A percentile compares a stretch with the other conserved stretches of the same genome.
These are phyloP conservation scores for Cylindrodendrum hubeiense DNA, from an alignment of 2,329 filamentous ascomycete genomes.

Conservation along the genomic window DNA sequence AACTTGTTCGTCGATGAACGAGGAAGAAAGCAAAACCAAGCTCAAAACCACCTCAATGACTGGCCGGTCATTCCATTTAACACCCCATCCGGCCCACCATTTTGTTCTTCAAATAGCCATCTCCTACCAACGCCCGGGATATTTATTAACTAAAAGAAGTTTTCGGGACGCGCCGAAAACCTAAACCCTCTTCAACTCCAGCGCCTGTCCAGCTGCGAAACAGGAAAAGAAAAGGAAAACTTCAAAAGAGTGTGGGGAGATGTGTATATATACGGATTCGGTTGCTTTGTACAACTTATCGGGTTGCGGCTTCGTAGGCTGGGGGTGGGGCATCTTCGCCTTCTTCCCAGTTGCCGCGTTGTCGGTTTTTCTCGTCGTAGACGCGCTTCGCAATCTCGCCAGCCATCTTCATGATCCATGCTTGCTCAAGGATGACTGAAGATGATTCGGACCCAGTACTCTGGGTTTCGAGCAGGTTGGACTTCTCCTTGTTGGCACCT, in stretches of 20 bases:
- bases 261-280: conserved; percentile 30
- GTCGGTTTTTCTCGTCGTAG: conserved; percentile 82
- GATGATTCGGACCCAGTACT: conserved; percentile 59
- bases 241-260: conserved; percentile 36
- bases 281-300: conserved; percentile 47
- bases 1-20: conserved; percentile 27
- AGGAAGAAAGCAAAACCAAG: conserved; percentile 24
- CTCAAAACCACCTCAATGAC: conserved; percentile 25
- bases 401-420: conserved; percentile 94
- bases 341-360: conserved; percentile 57
- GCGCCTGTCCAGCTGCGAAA: conserved; percentile 35
- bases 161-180: conserved; percentile 28
- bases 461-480: conserved; percentile 48
- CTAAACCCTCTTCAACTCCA: conserved; percentile 35
- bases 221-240: conserved; percentile 26
- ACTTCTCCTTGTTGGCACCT: conserved; percentile 47
- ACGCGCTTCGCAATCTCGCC: conserved; percentile 90
- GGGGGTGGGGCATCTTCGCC: conserved; percentile 70
- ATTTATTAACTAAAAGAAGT: conserved; percentile 33
- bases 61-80: conserved; percentile 33
- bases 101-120: conserved; percentile 32
- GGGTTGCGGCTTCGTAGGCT: conserved; percentile 67
- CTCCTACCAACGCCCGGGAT: conserved; percentile 38
- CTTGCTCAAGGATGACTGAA: conserved; percentile 78
- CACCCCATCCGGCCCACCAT: conserved; percentile 34